Evolutionary conservation across 495 filamentous ascomycete species (phyloP), one percentile per base, ranked within the genome.

Genomic region (Pyronema domesticum): DNA sequence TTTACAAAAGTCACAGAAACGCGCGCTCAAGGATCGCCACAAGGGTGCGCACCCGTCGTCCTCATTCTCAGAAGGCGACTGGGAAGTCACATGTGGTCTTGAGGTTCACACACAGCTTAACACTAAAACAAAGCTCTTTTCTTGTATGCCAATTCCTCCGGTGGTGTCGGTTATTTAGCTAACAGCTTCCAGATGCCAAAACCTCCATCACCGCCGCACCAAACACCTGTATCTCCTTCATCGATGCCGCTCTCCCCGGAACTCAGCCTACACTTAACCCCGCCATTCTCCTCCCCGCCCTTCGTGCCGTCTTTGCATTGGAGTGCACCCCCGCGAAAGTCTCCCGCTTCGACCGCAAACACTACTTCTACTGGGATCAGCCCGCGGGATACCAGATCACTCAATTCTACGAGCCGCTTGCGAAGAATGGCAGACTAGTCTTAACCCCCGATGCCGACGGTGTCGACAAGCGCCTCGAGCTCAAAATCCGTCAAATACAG

Each of bases 291-390:
- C 74, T 99, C 13, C 93, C 91, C 37, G 91, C 91, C 30, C 65
- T 99, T 19, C 80, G 91, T 51, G 88, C 91, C 35, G 89, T 89
- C 1, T 66, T 95, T 11, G 88, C 88, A 1, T 72, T 99, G 35
- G 76, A 79, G 45, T 96, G 91, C 68, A 66, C 79, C 0, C 77
- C 95, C 47, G 79, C 88, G 63, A 73, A 68, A 1, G 73, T 74
- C 46, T 93, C 86, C 63, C 75, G 75, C 35, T 99, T 93, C 68
- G 91, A 99, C 68, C 76, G 91, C 48, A 99, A 99, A 66, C 91
- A 99, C 63, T 99, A 99, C 66, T 95, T 95, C 69, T 93, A 95
- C 69, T 89, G 88, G 75, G 91, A 99, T 68, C 91, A 99, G 65
- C 91, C 93, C 6, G 73, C 82, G 0, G 91, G 91, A 0, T 99